phyloP scores from a whole-genome alignment of 1,284 basidiomycete species.

The Waitea zeae region DNA sequence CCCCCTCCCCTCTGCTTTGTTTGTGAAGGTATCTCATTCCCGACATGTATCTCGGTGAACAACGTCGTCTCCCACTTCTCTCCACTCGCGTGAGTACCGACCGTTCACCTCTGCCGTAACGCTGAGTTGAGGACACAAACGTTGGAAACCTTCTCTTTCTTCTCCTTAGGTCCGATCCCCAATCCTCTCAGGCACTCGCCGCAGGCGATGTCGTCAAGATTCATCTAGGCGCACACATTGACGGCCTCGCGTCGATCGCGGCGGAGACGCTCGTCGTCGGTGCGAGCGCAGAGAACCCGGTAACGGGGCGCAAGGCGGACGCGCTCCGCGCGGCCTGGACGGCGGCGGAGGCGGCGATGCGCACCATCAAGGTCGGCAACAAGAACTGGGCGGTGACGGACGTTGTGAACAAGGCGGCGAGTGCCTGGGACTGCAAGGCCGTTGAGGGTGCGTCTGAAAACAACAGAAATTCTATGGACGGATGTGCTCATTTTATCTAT shows the following conservation, averaged over 20 bases:
- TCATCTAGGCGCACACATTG: conserved; percentile 92
- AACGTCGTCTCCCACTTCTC: conserved; percentile 74
- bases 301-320: conserved; percentile 78
- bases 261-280: conserved; percentile 89
- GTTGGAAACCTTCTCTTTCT: conserved; percentile 6
- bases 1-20: background rate
- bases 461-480: background rate
- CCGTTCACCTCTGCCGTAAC: background rate
- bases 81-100: conserved; percentile 53
- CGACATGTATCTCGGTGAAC: conserved; percentile 88
- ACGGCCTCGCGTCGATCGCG: conserved; percentile 78
- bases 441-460: conserved; percentile 55
- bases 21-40: conserved; percentile 83
- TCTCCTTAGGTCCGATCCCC: conserved; percentile 43
- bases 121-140: too few species aligned
- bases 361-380: conserved; percentile 74
- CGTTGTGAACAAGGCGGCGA: conserved; percentile 57
- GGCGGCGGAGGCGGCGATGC: conserved; percentile 83
- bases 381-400: conserved; percentile 95
- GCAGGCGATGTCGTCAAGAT: conserved; percentile 93
- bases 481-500: background rate
- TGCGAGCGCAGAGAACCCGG: conserved; percentile 51
- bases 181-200: conserved; percentile 49
- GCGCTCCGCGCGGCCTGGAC: conserved; percentile 87
- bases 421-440: conserved; percentile 70